Evolutionary conservation across 2,329 filamentous ascomycete genomes (phyloP).

Genomic region (Cercospora sp.): DNA sequence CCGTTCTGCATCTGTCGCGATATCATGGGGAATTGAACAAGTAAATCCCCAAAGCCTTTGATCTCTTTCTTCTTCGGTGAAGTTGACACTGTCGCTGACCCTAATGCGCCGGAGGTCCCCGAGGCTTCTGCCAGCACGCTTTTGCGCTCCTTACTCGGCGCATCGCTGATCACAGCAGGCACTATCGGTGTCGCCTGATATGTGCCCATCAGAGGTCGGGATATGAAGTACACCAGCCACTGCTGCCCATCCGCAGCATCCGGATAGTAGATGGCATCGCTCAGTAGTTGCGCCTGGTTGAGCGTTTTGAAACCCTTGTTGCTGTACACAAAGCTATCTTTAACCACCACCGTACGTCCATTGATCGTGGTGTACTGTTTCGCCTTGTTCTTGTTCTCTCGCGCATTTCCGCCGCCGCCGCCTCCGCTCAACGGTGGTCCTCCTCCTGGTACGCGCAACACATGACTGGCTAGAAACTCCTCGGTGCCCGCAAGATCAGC

Average conservation of each 20-base stretch:
- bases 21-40: conserved; percentile 92
- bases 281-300: conserved; percentile 82
- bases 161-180: conserved; percentile 57
- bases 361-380: conserved; percentile 93
- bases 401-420: conserved; percentile 59
- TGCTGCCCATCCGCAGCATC: conserved; percentile 85
- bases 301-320: conserved; percentile 98
- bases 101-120: conserved; percentile 24
- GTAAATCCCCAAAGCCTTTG: conserved; percentile 82
- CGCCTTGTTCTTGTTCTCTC: conserved; percentile 87
- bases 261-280: conserved; percentile 83
- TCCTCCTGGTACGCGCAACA: conserved; percentile 73
- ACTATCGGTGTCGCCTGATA: conserved; percentile 74
- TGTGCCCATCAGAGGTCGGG: conserved; percentile 77
- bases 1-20: conserved; percentile 93
- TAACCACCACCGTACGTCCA: conserved; percentile 88
- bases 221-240: conserved; percentile 97
- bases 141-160: conserved; percentile 37
- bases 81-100: conserved; percentile 36
- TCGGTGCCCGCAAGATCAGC: conserved; percentile 83
- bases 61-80: conserved; percentile 81
- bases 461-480: conserved; percentile 95
- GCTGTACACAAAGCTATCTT: conserved; percentile 88
- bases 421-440: conserved; percentile 46
- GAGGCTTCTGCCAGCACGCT: conserved; percentile 35